Evolutionary conservation across 129 eudicot genomes (phyloP).

Genomic region (carrot (Daucus carota)): DH1_v3.0 NC_030383.2:55619001-55619500

Average conservation of each 20-base stretch:
- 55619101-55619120: slow-evolving; percentile 1
- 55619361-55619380: neutral
- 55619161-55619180: slow-evolving; percentile 5
- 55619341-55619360: neutral
- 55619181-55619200: slow-evolving; percentile 34
- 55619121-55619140: neutral
- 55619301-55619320: slow-evolving; percentile 36
- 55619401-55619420: slow-evolving; percentile 2
- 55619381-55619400: neutral
- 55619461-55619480: neutral
- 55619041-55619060: slow-evolving; percentile 4
- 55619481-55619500: no score
- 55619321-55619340: slow-evolving; percentile 7
- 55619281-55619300: slow-evolving; percentile 47
- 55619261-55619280: slow-evolving; percentile 23
- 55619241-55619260: slow-evolving; percentile 12
- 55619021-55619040: neutral
- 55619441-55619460: neutral
- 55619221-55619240: slow-evolving; percentile 15
- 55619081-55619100: slow-evolving; percentile 1
- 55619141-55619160: slow-evolving; percentile 7
- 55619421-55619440: neutral
- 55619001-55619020: neutral
- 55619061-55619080: slow-evolving; percentile 7
- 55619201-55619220: slow-evolving; percentile 25